Conservation (phyloP, 2,329 filamentous ascomycete genomes). For the Aureobasidium lini region DNA sequence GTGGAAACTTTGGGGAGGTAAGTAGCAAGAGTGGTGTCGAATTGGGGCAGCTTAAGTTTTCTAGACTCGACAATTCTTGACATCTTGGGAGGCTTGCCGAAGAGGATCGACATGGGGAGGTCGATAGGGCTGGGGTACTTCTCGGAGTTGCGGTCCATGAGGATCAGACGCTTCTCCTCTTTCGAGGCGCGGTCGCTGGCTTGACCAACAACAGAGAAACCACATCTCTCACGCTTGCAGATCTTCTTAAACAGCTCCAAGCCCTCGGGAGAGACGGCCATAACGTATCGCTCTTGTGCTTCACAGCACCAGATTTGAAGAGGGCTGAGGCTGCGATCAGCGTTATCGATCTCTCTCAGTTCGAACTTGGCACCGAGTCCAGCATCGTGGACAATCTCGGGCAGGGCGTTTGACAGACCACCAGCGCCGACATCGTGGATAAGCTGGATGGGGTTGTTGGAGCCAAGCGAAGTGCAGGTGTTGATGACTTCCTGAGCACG, state of each 20-base stretch:
- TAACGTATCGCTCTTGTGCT: constrained; percentile 90
- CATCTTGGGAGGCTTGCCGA: constrained; percentile 80
- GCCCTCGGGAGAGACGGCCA: constrained; percentile 73
- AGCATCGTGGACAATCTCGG: constrained; percentile 86
- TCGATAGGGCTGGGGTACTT: constrained; percentile 75
- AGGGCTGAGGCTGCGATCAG: constrained; percentile 86
- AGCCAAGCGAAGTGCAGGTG: constrained; percentile 75
- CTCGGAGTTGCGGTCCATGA: constrained; percentile 72
- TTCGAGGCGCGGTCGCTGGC: constrained; percentile 55
- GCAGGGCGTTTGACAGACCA: constrained; percentile 74
- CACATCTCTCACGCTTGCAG: constrained; percentile 74
- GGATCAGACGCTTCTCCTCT: constrained; percentile 64
- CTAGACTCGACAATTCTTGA: constrained; percentile 65
- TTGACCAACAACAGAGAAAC: constrained; percentile 82
- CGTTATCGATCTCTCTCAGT: constrained; percentile 85
- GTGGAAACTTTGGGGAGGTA: constrained; percentile 49
- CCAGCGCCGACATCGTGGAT: constrained; percentile 97
- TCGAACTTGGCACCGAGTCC: constrained; percentile 88
- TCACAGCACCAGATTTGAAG: constrained; percentile 98
- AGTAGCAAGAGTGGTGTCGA: constrained; percentile 65
- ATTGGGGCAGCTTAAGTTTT: constrained; percentile 58
- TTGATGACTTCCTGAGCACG: constrained; percentile 98
- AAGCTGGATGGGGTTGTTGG: constrained; percentile 84
- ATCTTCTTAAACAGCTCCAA: constrained; percentile 68
- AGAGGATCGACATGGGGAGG: constrained; percentile 78